phyloP scores from a whole-genome alignment of 371 early-diverging fungal species.

The Apophysomyces variabilis region DNA sequence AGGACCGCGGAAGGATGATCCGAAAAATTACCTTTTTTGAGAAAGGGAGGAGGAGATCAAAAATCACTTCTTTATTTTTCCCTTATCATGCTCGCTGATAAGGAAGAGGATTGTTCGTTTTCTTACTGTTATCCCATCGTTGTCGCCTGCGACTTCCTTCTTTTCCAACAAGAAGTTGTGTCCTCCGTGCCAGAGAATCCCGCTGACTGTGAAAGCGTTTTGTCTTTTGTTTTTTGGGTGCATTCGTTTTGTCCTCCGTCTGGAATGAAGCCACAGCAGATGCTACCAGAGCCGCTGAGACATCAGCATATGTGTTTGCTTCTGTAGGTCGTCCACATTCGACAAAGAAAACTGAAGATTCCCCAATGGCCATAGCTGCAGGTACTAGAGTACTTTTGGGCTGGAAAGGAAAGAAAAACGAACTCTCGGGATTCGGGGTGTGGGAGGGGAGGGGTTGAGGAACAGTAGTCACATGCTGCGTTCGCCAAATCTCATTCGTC shows the following conservation, averaged over 20 bases:
- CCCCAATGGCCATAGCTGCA: background rate
- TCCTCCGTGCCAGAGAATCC: conserved; percentile 20
- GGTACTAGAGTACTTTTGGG: background rate
- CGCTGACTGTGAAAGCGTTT: conserved; percentile 17
- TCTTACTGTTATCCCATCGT: conserved; percentile 43
- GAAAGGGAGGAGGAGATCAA: background rate
- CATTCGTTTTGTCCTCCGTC: background rate
- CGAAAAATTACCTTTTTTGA: conserved; percentile 33
- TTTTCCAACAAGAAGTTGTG: conserved; percentile 32
- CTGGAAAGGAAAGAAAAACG: too few relatives aligned
- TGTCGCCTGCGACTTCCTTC: conserved; percentile 40
- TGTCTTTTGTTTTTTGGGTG: conserved; percentile 11
- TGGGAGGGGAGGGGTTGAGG: too few relatives aligned
- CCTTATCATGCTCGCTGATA: too few relatives aligned
- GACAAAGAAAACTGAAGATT: conserved; percentile 3
- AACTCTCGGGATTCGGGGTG: too few relatives aligned
- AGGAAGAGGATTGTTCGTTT: too few relatives aligned
- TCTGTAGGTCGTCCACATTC: conserved; percentile 1
- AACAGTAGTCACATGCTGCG: too few relatives aligned
- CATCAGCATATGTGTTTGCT: background rate
- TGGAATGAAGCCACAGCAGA: background rate
- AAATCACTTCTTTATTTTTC: background rate
- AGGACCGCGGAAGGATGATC: conserved; percentile 42
- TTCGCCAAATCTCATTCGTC: too few relatives aligned
- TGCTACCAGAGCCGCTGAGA: conserved; percentile 3